Evolutionary conservation across 2,329 filamentous ascomycete genomes (phyloP), one percentile per base, ranked within the genome.

Genomic region (Aurifilum marmelostoma): DNA sequence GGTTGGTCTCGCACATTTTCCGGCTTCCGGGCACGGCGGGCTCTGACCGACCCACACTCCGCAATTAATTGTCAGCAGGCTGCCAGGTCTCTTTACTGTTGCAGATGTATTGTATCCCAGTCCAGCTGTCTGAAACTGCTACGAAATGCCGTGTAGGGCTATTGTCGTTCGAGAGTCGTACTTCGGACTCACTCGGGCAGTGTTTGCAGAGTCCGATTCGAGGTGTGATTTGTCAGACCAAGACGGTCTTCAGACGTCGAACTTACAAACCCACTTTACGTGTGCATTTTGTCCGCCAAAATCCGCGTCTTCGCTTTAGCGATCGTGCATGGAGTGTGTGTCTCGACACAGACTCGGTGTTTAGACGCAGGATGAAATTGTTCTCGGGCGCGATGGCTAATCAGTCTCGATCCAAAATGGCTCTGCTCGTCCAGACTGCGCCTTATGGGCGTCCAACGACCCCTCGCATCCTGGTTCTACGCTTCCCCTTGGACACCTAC

Each of bases 1-100:
- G 52, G 52, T 29, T 56, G 52, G 27, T 29, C 52, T 56, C 52
- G 52, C 52, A 56, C 52, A 29, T 29, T 56, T 56, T 56, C 24
- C 52, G 52, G 52, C 12, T 56, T 16, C 52, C 52, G 52, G 16
- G 3, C 52, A 29, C 14, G 52, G 8, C 14, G n/a, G n/a, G n/a
- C n/a, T n/a, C 32, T 56, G 27, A 27, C 52, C 14, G 52, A 27
- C 24, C 27, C 5, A 12, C 27, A 27, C 27, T 32, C 27, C 27
- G 2, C 24, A 56, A 3, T 5, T 29, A 32, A 47, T 47, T 47
- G 24, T 56, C 16, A 29, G 52, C 24, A 56, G 27, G 52, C 2
- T 56, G 52, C 52, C 14, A 18, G 5, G 6, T 8, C 34, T 8
- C 34, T n/a, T 32, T 18, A 24, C 24, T n/a, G 1, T 27, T 54